These are phyloP conservation scores for Ophiostoma ulmi DNA, from an alignment of 2,329 filamentous ascomycete species.

Conservation along the genomic window DNA sequence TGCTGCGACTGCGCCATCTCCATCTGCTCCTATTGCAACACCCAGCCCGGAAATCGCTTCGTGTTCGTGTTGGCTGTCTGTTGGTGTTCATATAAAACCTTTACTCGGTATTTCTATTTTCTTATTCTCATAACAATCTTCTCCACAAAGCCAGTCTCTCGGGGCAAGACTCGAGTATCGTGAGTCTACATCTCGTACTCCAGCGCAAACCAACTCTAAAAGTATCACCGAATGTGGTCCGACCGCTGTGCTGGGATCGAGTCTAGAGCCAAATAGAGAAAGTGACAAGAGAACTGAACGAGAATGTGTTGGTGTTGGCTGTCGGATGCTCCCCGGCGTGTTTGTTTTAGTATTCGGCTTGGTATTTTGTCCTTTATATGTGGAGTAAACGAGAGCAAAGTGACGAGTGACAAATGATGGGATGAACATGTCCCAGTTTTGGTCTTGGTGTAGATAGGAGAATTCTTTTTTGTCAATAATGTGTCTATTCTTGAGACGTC, in stretches of 20 bases:
- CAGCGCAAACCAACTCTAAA: neutral
- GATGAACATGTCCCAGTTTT: neutral
- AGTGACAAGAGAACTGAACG: neutral
- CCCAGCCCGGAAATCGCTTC: neutral
- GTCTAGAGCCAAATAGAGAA: neutral
- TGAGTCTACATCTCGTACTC: neutral
- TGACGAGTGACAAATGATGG: neutral
- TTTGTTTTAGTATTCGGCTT: neutral
- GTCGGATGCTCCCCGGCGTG: neutral
- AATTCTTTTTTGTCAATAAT: neutral
- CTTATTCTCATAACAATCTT: neutral
- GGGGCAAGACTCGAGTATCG: neutral
- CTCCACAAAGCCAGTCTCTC: neutral
- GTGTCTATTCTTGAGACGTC: neutral
- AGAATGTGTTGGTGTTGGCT: neutral
- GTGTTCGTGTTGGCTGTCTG: neutral
- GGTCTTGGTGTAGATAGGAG: neutral
- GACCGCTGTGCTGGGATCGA: neutral
- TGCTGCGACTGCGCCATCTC: no score
- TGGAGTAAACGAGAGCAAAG: neutral
- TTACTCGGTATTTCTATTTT: neutral
- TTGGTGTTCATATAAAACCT: neutral
- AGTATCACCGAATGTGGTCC: constrained; percentile 1
- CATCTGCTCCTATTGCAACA: no score
- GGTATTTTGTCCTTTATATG: no score